phyloP scores from a whole-genome alignment of 495 filamentous ascomycete genomes.

The Podospora pseudocomata region DNA sequence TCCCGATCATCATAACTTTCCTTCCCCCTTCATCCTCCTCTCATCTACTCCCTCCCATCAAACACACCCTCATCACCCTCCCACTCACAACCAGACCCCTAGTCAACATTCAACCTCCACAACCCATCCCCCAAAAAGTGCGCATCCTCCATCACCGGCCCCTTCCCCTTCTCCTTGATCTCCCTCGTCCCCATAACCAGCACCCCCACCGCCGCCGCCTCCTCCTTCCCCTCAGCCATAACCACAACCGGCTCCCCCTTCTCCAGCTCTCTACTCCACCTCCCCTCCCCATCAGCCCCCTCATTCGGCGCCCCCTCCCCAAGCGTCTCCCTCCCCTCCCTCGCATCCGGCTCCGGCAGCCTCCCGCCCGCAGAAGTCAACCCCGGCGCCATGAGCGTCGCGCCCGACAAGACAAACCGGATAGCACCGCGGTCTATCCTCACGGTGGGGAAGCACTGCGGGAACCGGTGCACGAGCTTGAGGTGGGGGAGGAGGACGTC shows the following conservation, averaged over 20 bases:
- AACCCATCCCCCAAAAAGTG: conserved; percentile 95
- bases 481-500: conserved; percentile 69
- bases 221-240: conserved; percentile 87
- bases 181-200: conserved; percentile 87
- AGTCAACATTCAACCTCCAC: conserved; percentile 77
- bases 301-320: conserved; percentile 45
- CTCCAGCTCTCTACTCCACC: conserved; percentile 58
- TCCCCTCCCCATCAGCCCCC: conserved; percentile 43
- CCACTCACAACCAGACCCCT: not conserved
- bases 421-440: conserved; percentile 92
- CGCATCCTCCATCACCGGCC: conserved; percentile 83
- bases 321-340: conserved; percentile 20
- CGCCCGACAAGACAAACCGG: conserved; percentile 89
- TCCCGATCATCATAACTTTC: not conserved
- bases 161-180: conserved; percentile 89
- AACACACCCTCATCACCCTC: not conserved
- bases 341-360: conserved; percentile 50
- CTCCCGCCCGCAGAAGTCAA: conserved; percentile 76
- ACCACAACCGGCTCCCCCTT: conserved; percentile 81
- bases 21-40: not conserved
- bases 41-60: not conserved
- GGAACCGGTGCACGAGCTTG: conserved; percentile 68
- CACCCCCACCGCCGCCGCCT: conserved; percentile 83
- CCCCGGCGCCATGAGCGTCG: conserved; percentile 92
- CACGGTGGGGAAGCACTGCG: conserved; percentile 58